Evolutionary conservation across 495 filamentous ascomycete species (phyloP).

Genomic region (Hypoxylon fuscum): DNA sequence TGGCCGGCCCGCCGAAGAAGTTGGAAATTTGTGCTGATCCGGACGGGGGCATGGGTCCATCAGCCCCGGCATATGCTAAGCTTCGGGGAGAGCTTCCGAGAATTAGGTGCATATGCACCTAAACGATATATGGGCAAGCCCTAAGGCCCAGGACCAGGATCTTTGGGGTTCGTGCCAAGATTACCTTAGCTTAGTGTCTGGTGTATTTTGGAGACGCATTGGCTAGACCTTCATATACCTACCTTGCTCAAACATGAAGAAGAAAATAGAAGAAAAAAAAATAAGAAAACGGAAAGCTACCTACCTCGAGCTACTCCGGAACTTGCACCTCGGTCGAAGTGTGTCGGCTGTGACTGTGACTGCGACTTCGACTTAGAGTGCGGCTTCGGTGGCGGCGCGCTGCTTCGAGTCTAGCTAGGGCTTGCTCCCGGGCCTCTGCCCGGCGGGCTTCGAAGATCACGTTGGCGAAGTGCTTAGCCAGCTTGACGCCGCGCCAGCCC

Average conservation of each 20-base stretch:
- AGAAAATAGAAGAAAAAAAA: no score
- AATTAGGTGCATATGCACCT: constrained; percentile 22
- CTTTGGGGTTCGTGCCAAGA: constrained; percentile 17
- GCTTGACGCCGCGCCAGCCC: constrained; percentile 17
- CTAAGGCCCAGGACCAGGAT: constrained; percentile 13
- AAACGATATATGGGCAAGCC: background rate
- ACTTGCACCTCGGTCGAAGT: background rate
- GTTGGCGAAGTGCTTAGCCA: constrained; percentile 13
- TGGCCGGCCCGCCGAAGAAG: constrained; percentile 4
- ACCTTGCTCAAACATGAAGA: no score
- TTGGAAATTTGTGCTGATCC: constrained; percentile 24
- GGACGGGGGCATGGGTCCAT: constrained; percentile 16
- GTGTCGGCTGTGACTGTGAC: no score
- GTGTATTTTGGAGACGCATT: constrained; percentile 24
- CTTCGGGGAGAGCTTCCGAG: constrained; percentile 19
- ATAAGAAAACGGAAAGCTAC: no score
- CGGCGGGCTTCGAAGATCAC: constrained; percentile 23
- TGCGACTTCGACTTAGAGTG: no score
- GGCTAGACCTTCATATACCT: constrained; percentile 1
- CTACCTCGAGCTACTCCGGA: constrained; percentile 8
- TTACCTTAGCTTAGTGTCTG: constrained; percentile 5
- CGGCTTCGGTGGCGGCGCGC: no score
- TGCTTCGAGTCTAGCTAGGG: background rate
- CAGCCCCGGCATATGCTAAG: constrained; percentile 15
- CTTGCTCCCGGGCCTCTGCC: background rate